Evolutionary conservation across 805 yeast species (phyloP), one percentile per base, ranked within the genome.

Genomic region (Saccharomycodes ludwigii): DNA sequence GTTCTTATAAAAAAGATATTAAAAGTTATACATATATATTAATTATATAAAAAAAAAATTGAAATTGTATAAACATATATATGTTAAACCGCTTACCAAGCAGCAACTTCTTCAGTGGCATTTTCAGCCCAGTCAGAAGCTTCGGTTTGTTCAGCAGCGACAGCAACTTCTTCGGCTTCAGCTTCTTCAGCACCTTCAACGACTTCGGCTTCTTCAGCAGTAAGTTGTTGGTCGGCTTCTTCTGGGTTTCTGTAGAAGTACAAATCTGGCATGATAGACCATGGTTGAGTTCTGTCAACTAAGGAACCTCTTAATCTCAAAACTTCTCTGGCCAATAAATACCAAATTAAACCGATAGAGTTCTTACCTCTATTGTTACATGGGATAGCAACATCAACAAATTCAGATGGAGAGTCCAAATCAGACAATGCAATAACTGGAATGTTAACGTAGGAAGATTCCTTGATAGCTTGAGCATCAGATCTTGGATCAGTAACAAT

Each of bases 201-300:
- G 54, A 76, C 76, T 73, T 78, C 77, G 63, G 72, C 84, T 54
- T 69, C 74, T 56, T 68, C 78, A 59, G 73, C 81, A 53, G 71
- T 73, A 52, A 65, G 71, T 51, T 68, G 73, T 58, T 65, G 66
- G 71, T 84, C 95, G 67, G 81, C 80, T 72, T 91, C 99, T 75
- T 88, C 97, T 62, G 99, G 98, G 74, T 91, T 95, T 79, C 99
- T 91, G 96, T 91, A 91, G 86, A 91, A 91, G 86, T 86, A 91
- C 68, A 91, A 78, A 74, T 91, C 99, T 67, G 97, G 97, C 98
- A 91, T 91, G 64, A 91, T 91, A 54, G 93, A 71, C 99, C 99
- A 91, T 66, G 81, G 78, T 67, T 91, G 83, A 52, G 81, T 63
- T 77, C 99, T 85, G 83, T 82, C 80, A 63, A 93, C 85, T 54